These are phyloP conservation scores for Agrostemma githago DNA, from an alignment of 148 eudicot genomes.

Conservation along the genomic window DNA sequence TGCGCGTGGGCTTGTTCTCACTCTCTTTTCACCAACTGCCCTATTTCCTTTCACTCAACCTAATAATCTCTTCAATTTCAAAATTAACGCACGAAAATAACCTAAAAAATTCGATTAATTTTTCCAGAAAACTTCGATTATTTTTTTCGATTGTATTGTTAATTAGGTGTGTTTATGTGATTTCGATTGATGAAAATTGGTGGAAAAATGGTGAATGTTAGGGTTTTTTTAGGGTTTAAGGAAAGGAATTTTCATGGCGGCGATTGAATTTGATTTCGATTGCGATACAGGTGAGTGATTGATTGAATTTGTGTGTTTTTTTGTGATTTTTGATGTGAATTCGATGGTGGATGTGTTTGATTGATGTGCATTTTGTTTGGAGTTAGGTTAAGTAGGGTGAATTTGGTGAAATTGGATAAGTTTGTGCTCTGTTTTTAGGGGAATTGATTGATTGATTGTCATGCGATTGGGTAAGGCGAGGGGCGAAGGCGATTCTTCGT, in stretches of 20 bases:
- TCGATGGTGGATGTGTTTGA: constrained; percentile 12
- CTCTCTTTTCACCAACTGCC: background rate
- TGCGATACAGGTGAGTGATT: constrained; percentile 22
- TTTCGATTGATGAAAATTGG: background rate
- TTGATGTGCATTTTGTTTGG: constrained; percentile 8
- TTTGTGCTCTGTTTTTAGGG: constrained; percentile 29
- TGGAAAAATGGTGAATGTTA: background rate
- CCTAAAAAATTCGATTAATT: too few species aligned
- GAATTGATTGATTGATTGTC: constrained; percentile 22
- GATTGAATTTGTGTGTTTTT: background rate
- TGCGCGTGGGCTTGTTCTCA: background rate
- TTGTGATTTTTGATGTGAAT: constrained; percentile 8
- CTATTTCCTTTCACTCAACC: background rate
- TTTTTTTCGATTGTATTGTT: background rate
- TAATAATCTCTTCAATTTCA: background rate
- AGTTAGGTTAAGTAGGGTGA: constrained; percentile 11
- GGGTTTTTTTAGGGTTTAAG: constrained; percentile 47
- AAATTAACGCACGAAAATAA: too few species aligned
- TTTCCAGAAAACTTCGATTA: background rate
- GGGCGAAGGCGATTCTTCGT: constrained; percentile 24
- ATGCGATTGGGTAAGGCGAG: constrained; percentile 64
- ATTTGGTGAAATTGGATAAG: background rate
- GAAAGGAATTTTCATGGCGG: background rate
- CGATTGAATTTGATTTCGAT: constrained; percentile 19
- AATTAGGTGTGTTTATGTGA: background rate